A percentile compares a stretch with the other conserved stretches of the same genome.
These are phyloP conservation scores for Anthoceros angustus DNA, from an alignment of 225 moss, liverwort and hornwort species.

Conservation along the genomic window DNA sequence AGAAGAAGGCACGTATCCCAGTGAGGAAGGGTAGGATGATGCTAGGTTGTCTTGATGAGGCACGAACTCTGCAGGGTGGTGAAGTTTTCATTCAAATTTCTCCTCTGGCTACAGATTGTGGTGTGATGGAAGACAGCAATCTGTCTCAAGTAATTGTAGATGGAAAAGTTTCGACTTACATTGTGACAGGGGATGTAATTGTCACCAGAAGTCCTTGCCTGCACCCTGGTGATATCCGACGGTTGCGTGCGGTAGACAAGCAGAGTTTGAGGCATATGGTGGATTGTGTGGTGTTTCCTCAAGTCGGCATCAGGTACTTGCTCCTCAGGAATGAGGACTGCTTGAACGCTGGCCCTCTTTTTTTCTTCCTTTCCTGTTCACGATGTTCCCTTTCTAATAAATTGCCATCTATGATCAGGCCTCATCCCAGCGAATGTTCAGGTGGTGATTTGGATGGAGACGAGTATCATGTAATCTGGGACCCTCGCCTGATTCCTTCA, in stretches of 20 bases:
- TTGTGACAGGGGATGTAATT: slow-evolving; percentile 55
- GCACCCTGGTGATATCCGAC: slow-evolving; percentile 80
- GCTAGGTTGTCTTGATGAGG: slow-evolving; percentile 87
- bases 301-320: slow-evolving; percentile 50
- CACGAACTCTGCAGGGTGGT: slow-evolving; percentile 45
- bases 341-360: neutral
- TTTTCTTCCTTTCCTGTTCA: neutral
- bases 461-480: slow-evolving; percentile 71
- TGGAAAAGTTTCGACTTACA: slow-evolving; percentile 1
- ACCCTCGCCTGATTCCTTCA: slow-evolving; percentile 48
- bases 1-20: slow-evolving; percentile 47
- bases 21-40: slow-evolving; percentile 53
- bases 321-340: neutral
- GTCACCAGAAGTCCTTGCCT: slow-evolving; percentile 84
- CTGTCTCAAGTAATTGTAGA: neutral
- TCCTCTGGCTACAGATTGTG: neutral
- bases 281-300: slow-evolving; percentile 86
- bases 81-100: slow-evolving; percentile 68
- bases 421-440: slow-evolving; percentile 90
- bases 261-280: slow-evolving; percentile 68
- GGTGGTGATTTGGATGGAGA: slow-evolving; percentile 98
- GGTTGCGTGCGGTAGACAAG: slow-evolving; percentile 52
- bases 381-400: neutral
- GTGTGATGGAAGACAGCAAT: neutral
- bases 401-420: slow-evolving; percentile 25